These are phyloP conservation scores for Tulasnella sp. DNA, from an alignment of 768 basidiomycete genomes.

Conservation along the genomic window DNA sequence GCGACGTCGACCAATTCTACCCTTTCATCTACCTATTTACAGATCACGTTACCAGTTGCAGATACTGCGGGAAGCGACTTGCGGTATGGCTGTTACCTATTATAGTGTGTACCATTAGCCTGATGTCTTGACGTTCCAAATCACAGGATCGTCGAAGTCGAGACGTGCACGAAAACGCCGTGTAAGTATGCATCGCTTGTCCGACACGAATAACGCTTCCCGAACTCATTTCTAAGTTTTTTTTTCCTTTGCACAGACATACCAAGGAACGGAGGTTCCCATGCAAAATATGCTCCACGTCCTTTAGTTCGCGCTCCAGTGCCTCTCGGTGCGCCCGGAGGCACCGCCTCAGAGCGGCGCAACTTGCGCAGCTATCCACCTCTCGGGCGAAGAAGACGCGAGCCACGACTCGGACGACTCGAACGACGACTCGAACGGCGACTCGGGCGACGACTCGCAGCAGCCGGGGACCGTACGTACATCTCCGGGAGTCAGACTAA, in stretches of 20 bases:
- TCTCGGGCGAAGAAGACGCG: neutral
- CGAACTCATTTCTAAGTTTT: neutral
- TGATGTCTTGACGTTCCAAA: neutral
- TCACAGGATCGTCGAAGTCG: neutral
- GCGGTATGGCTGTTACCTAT: neutral
- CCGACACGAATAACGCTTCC: neutral
- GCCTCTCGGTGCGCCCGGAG: neutral
- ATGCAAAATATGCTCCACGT: neutral
- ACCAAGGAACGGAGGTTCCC: fast-evolving
- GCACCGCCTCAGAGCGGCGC: neutral
- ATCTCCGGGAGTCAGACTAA: neutral
- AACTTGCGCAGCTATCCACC: no score
- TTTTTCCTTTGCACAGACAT: neutral
- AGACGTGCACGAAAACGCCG: neutral
- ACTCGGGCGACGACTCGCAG: no score
- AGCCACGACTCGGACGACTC: no score
- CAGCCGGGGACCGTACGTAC: no score
- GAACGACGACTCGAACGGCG: no score
- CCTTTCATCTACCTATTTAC: neutral
- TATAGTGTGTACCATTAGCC: neutral
- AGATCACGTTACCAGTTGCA: neutral
- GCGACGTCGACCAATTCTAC: neutral
- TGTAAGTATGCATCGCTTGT: neutral
- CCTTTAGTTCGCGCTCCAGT: neutral
- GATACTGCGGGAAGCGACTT: neutral